Base-by-base conservation (phyloP, 345 rosid species). In the Geranium brycei region DNA sequence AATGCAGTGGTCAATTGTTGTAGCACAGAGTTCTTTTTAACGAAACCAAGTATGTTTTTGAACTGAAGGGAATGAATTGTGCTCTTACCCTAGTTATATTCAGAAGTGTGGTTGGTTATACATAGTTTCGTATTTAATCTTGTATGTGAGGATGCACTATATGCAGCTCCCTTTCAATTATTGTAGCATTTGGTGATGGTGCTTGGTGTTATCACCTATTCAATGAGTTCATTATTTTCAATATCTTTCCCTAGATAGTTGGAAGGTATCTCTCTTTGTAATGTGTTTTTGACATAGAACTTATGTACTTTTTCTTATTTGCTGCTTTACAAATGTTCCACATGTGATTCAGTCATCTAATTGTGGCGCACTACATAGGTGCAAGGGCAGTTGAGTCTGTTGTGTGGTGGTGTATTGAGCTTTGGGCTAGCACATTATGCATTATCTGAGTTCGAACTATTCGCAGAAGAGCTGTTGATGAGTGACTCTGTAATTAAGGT, bases 401-500 rank as follows among this genome's bases (percentile, higher is more conserved):
- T 87, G 62, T 74, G 85, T 58, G 72, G 75, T 40, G 97, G 97
- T 68, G 78, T 84, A 38, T 77, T 91, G 83, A 91, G 97, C 79
- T 95, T 95, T 62, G 99, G 97, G 73, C 78, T 95, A 55, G 75
- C 88, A 67, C 97, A 87, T 77, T 88, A 81, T 72, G 95, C 91
- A 66, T 75, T 92, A 62, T 95, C 99, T 12, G 99, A 88, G 75
- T 95, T 95, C 77, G 99, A 95, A 76, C 64, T 95, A 69, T 77
- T 91, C 71, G 99, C 99, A 6, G 97, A 91, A 81, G 99, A 95
- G 72, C 78, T 92, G 69, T 77, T 92, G 66, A 92, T 92, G 98
- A 92, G 98, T 61, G 98, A 92, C 80, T 89, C 98, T 63, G 66
- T 80, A 61, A 82, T 92, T 69, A 83, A 86, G 93, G 98, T 87